Conservation (phyloP, 176 grass and related monocot species). For the Tillandsia fasciculata region DNA sequence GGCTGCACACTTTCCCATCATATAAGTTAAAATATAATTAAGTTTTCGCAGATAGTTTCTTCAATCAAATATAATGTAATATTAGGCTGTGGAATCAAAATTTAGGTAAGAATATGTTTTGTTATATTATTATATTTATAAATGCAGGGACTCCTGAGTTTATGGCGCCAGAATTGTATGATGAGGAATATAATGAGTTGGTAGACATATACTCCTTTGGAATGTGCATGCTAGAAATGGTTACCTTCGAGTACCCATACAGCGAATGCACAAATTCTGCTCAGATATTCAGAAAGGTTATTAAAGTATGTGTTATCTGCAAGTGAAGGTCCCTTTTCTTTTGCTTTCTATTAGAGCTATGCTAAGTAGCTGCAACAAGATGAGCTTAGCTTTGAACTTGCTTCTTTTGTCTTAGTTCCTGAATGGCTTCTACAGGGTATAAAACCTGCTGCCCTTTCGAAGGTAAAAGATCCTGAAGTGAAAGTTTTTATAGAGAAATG, state of each 20-base stretch:
- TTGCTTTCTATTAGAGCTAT: background rate
- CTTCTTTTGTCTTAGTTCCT: background rate
- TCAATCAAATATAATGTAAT: no score
- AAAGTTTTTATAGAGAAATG: slow-evolving; percentile 45
- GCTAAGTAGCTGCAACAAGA: background rate
- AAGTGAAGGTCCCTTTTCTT: background rate
- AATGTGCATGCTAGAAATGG: slow-evolving; percentile 55
- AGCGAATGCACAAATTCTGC: slow-evolving; percentile 34
- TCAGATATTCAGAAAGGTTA: slow-evolving; percentile 45
- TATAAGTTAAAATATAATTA: no score
- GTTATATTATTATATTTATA: background rate
- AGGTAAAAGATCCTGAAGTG: slow-evolving; percentile 35
- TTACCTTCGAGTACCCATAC: slow-evolving; percentile 53
- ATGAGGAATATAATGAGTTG: slow-evolving; percentile 37
- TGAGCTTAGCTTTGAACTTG: background rate
- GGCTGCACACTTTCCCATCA: no score
- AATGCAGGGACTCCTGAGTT: slow-evolving; percentile 49
- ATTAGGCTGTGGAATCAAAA: no score
- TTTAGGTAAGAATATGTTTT: slow-evolving; percentile 4
- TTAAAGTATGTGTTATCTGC: slow-evolving; percentile 25
- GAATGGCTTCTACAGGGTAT: slow-evolving; percentile 26
- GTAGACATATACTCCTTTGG: slow-evolving; percentile 61
- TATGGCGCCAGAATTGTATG: slow-evolving; percentile 49
- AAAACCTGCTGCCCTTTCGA: slow-evolving; percentile 37
- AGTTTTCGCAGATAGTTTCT: no score